Evolutionary conservation across 2,329 filamentous ascomycete genomes (phyloP), one percentile per base, ranked within the genome.

Genomic region (Colletotrichum simmondsii): DNA sequence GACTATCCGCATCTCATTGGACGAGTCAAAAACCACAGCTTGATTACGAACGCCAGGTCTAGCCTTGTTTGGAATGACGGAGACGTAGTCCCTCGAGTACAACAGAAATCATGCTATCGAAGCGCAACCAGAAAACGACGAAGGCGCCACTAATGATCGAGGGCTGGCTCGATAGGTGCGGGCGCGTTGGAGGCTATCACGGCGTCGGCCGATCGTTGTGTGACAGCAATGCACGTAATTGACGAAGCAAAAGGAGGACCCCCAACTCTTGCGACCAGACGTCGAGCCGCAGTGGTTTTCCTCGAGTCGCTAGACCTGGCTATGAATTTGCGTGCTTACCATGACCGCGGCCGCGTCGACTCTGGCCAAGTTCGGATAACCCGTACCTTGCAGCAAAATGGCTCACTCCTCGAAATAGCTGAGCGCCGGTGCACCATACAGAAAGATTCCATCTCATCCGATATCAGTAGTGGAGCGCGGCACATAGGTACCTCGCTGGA

Each of bases 121-220:
- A 56, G 22, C 37, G n/a, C 57, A 52, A n/a, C 35, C 56, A 42
- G 37, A 22, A 42, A 42, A 60, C 62, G 54, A 66, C 68, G 68
- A 63, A 67, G 32, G 62, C 62, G 46, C 62, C 56, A 56, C 54
- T 65, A 42, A 54, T 24, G 61, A 26, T 12, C 24, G 46, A 60
- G 46, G 62, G 54, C 68, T 66, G 68, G 28, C 16, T 52, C n/a
- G 30, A 24, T 58, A 64, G 60, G 65, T 69, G 70, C 70, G 70
- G 65, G 70, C 70, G 65, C 37, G 52, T 53, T n/a, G 19, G 59
- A 62, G 53, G 65, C 65, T 30, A 69, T 59, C 42, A 60, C 42
- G 59, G 65, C 62, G 68, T 66, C 68, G 53, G 62, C 62, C 30
- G 68, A 70, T 46, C 12, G 24, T 57, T 57, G 62, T 56, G 62